Percentiles rank a stretch among this genome's conserved stretches.
These are phyloP conservation scores for Pulveroboletus sp. DNA, from an alignment of 768 basidiomycete species.

Conservation along the genomic window DNA sequence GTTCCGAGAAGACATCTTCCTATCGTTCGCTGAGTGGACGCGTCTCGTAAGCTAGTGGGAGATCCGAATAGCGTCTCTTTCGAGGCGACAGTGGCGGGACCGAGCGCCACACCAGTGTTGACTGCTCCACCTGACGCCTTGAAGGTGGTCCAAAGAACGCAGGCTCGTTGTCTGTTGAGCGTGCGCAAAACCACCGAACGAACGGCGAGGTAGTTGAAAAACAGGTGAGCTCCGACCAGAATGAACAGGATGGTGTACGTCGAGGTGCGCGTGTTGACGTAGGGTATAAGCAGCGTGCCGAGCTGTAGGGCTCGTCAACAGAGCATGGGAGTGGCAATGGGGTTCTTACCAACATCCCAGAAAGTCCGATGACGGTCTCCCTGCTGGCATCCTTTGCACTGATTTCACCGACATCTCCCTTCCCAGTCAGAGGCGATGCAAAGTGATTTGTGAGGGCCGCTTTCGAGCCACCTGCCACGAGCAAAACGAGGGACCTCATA, in stretches of 20 bases:
- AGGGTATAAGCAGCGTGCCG: conserved; percentile 56
- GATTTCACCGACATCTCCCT: conserved; percentile 65
- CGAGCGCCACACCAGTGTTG: conserved; percentile 15
- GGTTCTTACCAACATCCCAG: conserved; percentile 60
- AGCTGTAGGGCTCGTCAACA: conserved; percentile 37
- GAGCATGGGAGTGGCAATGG: not conserved
- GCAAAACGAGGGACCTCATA: conserved; percentile 54
- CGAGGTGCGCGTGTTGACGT: conserved; percentile 42
- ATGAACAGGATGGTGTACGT: conserved; percentile 51
- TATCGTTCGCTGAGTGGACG: conserved; percentile 29
- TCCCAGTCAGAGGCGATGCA: conserved; percentile 45
- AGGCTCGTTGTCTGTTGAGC: conserved; percentile 57
- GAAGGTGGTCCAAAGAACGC: conserved; percentile 44
- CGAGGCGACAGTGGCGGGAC: conserved; percentile 38
- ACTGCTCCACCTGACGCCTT: conserved; percentile 7
- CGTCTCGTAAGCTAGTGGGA: conserved; percentile 39
- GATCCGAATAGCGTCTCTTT: conserved; percentile 44
- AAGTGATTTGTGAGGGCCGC: conserved; percentile 67
- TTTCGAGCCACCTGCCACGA: conserved; percentile 68
- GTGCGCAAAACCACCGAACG: conserved; percentile 53
- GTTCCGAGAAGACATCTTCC: conserved; percentile 52
- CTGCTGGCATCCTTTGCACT: conserved; percentile 72
- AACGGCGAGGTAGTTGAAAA: conserved; percentile 58
- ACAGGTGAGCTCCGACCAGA: conserved; percentile 52
- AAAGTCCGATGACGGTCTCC: conserved; percentile 63